phyloP scores from a whole-genome alignment of 495 filamentous ascomycete species.

The Neurospora tetraspora region DNA sequence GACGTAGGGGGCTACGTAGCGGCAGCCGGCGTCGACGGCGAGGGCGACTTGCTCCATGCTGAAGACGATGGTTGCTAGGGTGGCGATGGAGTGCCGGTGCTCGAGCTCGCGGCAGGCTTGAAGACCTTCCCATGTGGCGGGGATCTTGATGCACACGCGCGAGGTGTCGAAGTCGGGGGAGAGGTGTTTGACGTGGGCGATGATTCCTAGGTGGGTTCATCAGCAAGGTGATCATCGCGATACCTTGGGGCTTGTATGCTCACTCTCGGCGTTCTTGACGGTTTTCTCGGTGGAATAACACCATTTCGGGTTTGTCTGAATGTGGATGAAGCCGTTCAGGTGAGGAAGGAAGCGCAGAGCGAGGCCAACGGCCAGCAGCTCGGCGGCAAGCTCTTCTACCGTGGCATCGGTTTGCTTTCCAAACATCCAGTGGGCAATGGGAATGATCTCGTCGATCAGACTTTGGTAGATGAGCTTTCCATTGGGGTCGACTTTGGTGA shows the following conservation, averaged over 20 bases:
- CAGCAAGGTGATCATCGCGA: too few species aligned
- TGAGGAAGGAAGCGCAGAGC: constrained; percentile 34
- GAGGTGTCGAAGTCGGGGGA: constrained; percentile 36
- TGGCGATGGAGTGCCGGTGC: constrained; percentile 34
- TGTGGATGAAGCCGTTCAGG: constrained; percentile 45
- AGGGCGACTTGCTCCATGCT: constrained; percentile 47
- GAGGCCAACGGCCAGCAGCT: constrained; percentile 50
- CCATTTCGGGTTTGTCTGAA: constrained; percentile 52
- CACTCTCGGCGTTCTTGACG: constrained; percentile 45
- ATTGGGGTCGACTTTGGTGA: constrained; percentile 23
- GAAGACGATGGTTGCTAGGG: constrained; percentile 54
- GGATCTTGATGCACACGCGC: constrained; percentile 54
- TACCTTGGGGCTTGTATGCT: constrained; percentile 4
- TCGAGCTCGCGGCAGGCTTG: constrained; percentile 51
- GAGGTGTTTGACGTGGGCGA: constrained; percentile 32
- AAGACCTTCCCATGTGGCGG: constrained; percentile 54
- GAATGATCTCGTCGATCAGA: constrained; percentile 37
- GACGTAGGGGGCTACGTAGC: constrained; percentile 53
- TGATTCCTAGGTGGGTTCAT: constrained; percentile 3
- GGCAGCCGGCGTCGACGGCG: constrained; percentile 46
- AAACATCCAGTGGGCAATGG: constrained; percentile 28
- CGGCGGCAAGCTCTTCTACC: constrained; percentile 44
- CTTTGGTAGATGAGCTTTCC: constrained; percentile 35
- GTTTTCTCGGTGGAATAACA: constrained; percentile 44
- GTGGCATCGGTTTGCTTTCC: constrained; percentile 29